Conservation (phyloP, 495 filamentous ascomycete genomes). For the Penicillium samsonianum region DNA sequence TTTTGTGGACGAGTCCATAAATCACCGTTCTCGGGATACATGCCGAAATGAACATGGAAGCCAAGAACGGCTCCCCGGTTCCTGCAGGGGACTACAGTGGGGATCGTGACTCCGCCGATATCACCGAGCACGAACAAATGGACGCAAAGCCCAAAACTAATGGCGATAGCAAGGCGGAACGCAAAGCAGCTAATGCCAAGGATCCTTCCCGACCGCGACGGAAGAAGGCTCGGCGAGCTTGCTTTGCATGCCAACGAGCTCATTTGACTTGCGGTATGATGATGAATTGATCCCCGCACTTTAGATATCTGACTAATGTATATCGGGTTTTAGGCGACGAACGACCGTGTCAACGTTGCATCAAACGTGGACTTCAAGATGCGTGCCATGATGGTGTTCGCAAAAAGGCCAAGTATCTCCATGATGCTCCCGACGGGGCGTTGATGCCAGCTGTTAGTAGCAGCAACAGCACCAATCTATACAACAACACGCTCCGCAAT, state of each 20-base stretch:
- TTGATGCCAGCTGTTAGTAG: constrained; percentile 56
- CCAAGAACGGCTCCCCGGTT: constrained; percentile 44
- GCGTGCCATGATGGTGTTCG: constrained; percentile 92
- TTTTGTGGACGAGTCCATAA: constrained; percentile 3
- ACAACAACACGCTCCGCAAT: constrained; percentile 39
- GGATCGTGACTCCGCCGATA: constrained; percentile 54
- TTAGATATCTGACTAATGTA: constrained; percentile 19
- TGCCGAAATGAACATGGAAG: constrained; percentile 55
- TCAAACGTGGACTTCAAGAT: constrained; percentile 88
- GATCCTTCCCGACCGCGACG: constrained; percentile 84
- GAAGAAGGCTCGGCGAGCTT: constrained; percentile 95
- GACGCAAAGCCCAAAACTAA: constrained; percentile 56
- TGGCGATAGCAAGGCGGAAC: constrained; percentile 56
- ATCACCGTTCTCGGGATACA: constrained; percentile 23
- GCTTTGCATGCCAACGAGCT: constrained; percentile 94
- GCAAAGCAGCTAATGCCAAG: constrained; percentile 68
- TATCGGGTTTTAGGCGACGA: constrained; percentile 64
- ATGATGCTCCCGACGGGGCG: constrained; percentile 85
- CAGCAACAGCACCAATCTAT: constrained; percentile 28
- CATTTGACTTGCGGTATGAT: constrained; percentile 95
- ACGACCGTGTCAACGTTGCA: constrained; percentile 88
- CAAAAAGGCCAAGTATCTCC: constrained; percentile 98
- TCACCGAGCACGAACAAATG: constrained; percentile 46
- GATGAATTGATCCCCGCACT: constrained; percentile 5
- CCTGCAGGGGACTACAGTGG: constrained; percentile 50